phyloP scores from a whole-genome alignment of 805 yeast species.

The Yarrowia porcina region DNA sequence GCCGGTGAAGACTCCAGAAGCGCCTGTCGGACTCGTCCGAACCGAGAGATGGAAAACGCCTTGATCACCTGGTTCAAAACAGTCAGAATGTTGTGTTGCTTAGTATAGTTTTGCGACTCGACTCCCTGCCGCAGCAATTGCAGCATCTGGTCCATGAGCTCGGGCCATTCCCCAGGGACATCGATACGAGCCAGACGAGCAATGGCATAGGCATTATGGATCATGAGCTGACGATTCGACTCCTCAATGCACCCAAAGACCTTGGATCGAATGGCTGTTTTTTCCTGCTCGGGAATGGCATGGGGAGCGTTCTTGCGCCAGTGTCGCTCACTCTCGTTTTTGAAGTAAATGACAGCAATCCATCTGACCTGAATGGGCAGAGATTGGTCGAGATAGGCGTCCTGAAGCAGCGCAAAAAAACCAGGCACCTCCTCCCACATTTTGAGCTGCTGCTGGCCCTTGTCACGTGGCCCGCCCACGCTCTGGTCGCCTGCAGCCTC shows the following conservation, averaged over 20 bases:
- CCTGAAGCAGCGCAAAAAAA: conserved; percentile 53
- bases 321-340: conserved; percentile 78
- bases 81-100: conserved; percentile 59
- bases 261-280: conserved; percentile 54
- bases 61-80: conserved; percentile 78
- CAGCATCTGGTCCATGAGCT: conserved; percentile 59
- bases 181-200: conserved; percentile 78
- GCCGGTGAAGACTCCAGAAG: conserved; percentile 69
- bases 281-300: conserved; percentile 63
- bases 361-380: conserved; percentile 69
- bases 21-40: conserved; percentile 77
- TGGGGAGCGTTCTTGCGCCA: conserved; percentile 72
- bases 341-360: conserved; percentile 83
- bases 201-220: conserved; percentile 82
- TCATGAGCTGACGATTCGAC: conserved; percentile 66
- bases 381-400: conserved; percentile 58
- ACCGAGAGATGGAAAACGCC: conserved; percentile 65
- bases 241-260: conserved; percentile 62
- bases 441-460: conserved; percentile 68
- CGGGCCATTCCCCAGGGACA: conserved; percentile 85
- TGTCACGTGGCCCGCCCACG: conserved; percentile 47
- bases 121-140: conserved; percentile 39
- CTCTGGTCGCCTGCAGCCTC: conserved; percentile 48
- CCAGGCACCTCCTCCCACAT: conserved; percentile 66
- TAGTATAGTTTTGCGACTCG: conserved; percentile 43